A percentile compares a stretch with the other conserved stretches of the same genome.
Conservation (phyloP, 2,329 filamentous ascomycete species). For the Microdochium nivale region DNA sequence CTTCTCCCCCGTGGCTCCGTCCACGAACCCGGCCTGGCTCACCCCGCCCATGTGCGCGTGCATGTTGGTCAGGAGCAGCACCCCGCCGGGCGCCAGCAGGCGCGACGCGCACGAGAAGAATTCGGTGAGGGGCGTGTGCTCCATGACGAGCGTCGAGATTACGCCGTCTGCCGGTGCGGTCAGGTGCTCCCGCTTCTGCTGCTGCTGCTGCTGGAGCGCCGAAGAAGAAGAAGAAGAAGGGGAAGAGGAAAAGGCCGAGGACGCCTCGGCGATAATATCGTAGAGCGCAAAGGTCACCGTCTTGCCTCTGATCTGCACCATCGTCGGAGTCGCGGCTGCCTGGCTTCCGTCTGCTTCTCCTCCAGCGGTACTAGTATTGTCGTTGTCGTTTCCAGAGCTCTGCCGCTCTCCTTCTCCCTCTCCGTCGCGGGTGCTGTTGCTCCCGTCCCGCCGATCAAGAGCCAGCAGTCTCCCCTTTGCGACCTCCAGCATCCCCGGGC, state of each 20-base stretch:
- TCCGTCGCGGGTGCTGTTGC: slow-evolving; percentile 8
- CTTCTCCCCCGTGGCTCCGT: slow-evolving; percentile 42
- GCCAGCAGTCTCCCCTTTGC: slow-evolving; percentile 29
- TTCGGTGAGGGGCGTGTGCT: slow-evolving; percentile 45
- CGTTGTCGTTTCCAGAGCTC: background rate
- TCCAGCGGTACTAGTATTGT: background rate
- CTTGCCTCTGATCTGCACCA: no score
- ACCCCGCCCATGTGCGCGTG: slow-evolving; percentile 53
- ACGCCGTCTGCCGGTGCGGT: slow-evolving; percentile 29
- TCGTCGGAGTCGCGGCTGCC: no score
- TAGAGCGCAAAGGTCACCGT: no score
- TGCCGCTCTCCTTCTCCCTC: slow-evolving; percentile 3
- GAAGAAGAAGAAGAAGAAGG: no score
- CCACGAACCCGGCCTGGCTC: slow-evolving; percentile 54
- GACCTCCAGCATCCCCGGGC: slow-evolving; percentile 45
- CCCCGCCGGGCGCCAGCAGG: slow-evolving; percentile 36
- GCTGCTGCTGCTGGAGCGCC: background rate
- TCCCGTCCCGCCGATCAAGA: slow-evolving; percentile 2
- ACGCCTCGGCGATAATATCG: no score
- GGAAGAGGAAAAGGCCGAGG: no score
- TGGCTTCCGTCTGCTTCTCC: no score
- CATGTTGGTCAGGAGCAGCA: slow-evolving; percentile 59
- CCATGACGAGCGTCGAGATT: slow-evolving; percentile 54
- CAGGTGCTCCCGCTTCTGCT: background rate
- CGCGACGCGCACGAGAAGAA: slow-evolving; percentile 38